Evolutionary conservation across 2,329 filamentous ascomycete genomes (phyloP), one percentile per base, ranked within the genome.

Genomic region (Phialocephala subalpina): DNA sequence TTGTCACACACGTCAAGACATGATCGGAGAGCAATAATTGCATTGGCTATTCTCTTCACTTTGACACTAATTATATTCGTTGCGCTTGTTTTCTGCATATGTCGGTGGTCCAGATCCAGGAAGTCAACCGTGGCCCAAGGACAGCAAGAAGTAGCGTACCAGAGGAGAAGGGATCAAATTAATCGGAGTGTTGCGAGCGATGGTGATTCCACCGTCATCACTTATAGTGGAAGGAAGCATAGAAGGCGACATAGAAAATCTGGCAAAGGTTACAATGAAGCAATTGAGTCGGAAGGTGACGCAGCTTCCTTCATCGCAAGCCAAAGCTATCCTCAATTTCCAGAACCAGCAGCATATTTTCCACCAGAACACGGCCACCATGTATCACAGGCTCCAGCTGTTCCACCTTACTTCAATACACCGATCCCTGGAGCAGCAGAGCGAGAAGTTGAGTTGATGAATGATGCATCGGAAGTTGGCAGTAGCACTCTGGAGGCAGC

Each of bases 381-480:
- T 42, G 14, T 18, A 18, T 6, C 16, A 18, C 14, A 18, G 2
- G 40, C 16, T 6, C 40, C 40, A 42, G 16, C 14, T 42, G 16
- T 18, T 42, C 4, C 16, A 7, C 8, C 12, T 18, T 5, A 1
- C 16, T 18, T 42, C 16, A 7, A n/a, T 35, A n/a, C 55, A 38
- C 20, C 22, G 33, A 20, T 29, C 20, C 9, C 55, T 8, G 33
- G 18, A 22, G 29, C 55, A 20, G 8, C 55, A 11, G 33, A 57
- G 14, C 55, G 55, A 57, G 18, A 38, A 38, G 18, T 57, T 14
- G 55, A 57, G 33, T 38, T 38, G 18, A 38, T n/a, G 29, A 38
- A 11, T 20, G 55, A 57, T 35, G 33, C 29, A 38, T 57, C 33
- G 33, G 55, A 57, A 20, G 16, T 57, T 11, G 38, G 55, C 16